Evolutionary conservation across 1,139 yeast species (phyloP).

Genomic region (Nematodospora anomalae): DNA sequence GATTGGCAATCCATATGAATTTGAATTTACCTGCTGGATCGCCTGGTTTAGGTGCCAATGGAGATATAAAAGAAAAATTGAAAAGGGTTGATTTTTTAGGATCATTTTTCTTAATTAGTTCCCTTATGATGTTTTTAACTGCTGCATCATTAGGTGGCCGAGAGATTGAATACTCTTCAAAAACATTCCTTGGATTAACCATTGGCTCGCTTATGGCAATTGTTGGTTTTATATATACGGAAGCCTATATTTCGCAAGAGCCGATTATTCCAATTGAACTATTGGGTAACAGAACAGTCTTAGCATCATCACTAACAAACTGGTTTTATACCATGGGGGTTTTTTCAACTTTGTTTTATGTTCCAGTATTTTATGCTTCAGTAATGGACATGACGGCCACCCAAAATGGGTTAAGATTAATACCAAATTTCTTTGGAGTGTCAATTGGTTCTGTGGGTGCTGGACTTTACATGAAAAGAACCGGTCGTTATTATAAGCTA

Average conservation of each 20-base stretch:
- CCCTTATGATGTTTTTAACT: conserved; percentile 54
- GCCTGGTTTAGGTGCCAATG: conserved; percentile 47
- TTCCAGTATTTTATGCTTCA: conserved; percentile 64
- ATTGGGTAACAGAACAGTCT: conserved; percentile 55
- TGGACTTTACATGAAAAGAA: conserved; percentile 65
- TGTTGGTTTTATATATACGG: conserved; percentile 48
- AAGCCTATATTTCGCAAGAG: conserved; percentile 54
- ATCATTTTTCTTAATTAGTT: conserved; percentile 55
- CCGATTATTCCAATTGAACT: conserved; percentile 68
- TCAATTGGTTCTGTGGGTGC: conserved; percentile 68
- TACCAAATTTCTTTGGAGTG: conserved; percentile 70
- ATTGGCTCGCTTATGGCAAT: conserved; percentile 23
- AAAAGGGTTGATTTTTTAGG: conserved; percentile 74
- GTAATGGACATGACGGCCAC: conserved; percentile 57
- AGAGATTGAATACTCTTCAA: conserved; percentile 42
- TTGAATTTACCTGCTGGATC: conserved; percentile 50
- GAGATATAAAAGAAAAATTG: conserved; percentile 43
- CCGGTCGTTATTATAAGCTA: conserved; percentile 65
- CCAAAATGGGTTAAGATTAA: conserved; percentile 59
- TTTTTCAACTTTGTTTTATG: conserved; percentile 56
- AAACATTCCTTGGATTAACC: conserved; percentile 31
- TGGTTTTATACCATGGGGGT: conserved; percentile 63
- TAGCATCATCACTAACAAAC: conserved; percentile 65
- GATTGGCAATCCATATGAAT: conserved; percentile 34
- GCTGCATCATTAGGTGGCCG: conserved; percentile 73